phyloP scores from a whole-genome alignment of 768 basidiomycete species.

The Tylopilus sp. region DNA sequence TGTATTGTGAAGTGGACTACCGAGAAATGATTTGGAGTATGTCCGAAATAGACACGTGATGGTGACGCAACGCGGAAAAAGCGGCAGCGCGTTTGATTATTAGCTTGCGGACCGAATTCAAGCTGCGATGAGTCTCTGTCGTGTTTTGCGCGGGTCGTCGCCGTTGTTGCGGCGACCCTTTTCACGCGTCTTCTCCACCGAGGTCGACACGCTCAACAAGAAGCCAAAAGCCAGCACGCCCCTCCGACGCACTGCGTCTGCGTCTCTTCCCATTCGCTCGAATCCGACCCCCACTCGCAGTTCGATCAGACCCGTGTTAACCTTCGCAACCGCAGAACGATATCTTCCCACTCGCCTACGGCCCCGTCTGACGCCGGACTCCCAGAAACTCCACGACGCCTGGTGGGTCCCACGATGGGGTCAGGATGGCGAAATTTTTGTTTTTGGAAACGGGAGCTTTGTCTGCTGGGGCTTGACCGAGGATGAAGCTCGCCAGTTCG shows the following conservation, averaged over 20 bases:
- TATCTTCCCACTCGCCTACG: constrained; percentile 69
- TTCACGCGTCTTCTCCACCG: constrained; percentile 15
- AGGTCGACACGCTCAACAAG: constrained; percentile 38
- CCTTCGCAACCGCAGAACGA: constrained; percentile 79
- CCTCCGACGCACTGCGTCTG: constrained; percentile 78
- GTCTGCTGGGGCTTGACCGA: constrained; percentile 90
- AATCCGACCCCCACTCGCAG: constrained; percentile 85
- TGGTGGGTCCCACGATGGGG: constrained; percentile 80
- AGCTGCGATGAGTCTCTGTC: constrained; percentile 18
- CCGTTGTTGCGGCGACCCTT: background rate
- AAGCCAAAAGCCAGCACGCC: constrained; percentile 84
- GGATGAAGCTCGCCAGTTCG: constrained; percentile 67
- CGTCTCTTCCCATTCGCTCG: constrained; percentile 79
- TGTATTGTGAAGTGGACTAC: too few relatives aligned
- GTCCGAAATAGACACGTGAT: constrained; percentile 11
- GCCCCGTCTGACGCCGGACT: constrained; percentile 48
- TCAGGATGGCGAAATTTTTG: constrained; percentile 76
- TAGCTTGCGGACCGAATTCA: background rate
- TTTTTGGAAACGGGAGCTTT: constrained; percentile 84
- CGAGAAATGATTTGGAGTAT: too few relatives aligned
- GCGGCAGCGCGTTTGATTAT: background rate
- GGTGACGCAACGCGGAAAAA: background rate
- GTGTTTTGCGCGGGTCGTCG: constrained; percentile 5
- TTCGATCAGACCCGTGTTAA: constrained; percentile 72
- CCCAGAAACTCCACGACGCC: constrained; percentile 67